Evolutionary conservation across 2,329 filamentous ascomycete genomes (phyloP), one percentile per base, ranked within the genome.

Genomic region (Pezizomycotina sp.): DNA sequence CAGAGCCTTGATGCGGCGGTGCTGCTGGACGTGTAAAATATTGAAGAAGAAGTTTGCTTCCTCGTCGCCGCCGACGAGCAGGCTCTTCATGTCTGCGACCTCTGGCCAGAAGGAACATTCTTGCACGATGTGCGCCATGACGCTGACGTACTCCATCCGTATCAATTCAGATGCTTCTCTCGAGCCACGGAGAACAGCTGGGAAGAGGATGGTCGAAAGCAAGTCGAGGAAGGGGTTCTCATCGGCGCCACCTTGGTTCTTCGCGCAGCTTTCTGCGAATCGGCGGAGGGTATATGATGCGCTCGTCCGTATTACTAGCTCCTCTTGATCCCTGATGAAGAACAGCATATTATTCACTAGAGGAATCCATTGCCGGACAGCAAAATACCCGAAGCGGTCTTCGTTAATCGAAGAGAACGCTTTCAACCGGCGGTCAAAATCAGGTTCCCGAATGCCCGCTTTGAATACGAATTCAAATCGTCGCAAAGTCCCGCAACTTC

Each of bases 1-100:
- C 23, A 98, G 62, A 2, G 89, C 84, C 48, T 84, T 77, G 35
- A 91, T 65, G 51, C 92, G 79, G 46, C 81, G 74, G 42, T 89
- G 75, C 22, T 83, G 75, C 33, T 92, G 83, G 30, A 92, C 86
- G 52, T 89, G 84, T 22, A 95, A 62, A 27, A 95, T 73, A 50
- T 95, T 92, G 56, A 71, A 78, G 62, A 95, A 98, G 61, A 98
- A 93, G 1, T 80, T 79, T 7, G 73, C 70, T 50, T 80, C 78
- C 29, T 84, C 78, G 43, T 91, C 81, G 34, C 77, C 66, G 9
- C 63, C 66, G 6, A 69, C 67, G 24, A 89, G 65, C 7, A 98
- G 65, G 4, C 66, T 64, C 40, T 69, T 62, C 60, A 98, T 68
- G 54, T 92, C 83, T 19, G 68, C 66, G 24, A 95, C 66, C 2